phyloP scores from a whole-genome alignment of 2,329 filamentous ascomycete genomes.

The Seiridium unicorne region DNA sequence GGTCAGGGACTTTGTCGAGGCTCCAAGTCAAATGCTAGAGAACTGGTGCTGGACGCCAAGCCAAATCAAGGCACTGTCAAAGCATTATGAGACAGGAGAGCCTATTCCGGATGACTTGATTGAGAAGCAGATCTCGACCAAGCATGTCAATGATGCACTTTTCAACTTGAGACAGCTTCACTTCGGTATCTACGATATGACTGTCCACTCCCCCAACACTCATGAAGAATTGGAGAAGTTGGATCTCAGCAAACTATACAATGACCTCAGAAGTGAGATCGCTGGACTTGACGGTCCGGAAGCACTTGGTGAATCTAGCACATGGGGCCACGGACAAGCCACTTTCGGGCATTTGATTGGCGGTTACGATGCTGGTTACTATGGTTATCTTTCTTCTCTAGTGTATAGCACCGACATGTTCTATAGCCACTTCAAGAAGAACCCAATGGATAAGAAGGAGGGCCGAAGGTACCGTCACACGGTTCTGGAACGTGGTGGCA shows the following conservation, averaged over 20 bases:
- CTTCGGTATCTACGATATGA: conserved; percentile 84
- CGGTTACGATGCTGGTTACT: conserved; percentile 84
- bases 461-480: conserved; percentile 76
- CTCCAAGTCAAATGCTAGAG: conserved; percentile 71
- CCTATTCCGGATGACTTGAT: conserved; percentile 74
- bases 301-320: conserved; percentile 37
- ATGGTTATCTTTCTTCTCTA: conserved; percentile 71
- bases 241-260: conserved; percentile 67
- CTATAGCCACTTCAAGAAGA: conserved; percentile 71
- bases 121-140: conserved; percentile 70
- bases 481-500: conserved; percentile 75
- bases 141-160: conserved; percentile 77
- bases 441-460: conserved; percentile 75
- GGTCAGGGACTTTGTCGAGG: conserved; percentile 69
- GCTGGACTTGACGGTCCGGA: conserved; percentile 74
- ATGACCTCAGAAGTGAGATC: conserved; percentile 70
- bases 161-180: conserved; percentile 78
- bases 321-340: conserved; percentile 76
- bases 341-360: conserved; percentile 82
- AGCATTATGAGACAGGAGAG: conserved; percentile 69
- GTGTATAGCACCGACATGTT: conserved; percentile 89
- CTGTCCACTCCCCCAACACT: conserved; percentile 68
- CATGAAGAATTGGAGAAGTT: conserved; percentile 67
- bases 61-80: conserved; percentile 65
- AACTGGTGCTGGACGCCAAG: conserved; percentile 73